Conservation (phyloP, 1,284 basidiomycete genomes). For the Marasmius fiardii region DNA sequence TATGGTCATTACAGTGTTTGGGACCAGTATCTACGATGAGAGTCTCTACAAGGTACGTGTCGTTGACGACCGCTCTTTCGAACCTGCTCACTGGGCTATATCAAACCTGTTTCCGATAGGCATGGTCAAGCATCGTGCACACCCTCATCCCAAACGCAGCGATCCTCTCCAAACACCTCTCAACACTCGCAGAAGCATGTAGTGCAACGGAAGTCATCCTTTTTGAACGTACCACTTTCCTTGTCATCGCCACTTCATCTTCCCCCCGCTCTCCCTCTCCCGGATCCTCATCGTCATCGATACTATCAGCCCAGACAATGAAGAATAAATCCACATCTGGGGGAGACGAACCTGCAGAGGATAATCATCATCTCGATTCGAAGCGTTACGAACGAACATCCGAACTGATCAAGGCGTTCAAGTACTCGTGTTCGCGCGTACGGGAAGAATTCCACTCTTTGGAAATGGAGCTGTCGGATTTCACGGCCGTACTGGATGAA, state of each 20-base stretch:
- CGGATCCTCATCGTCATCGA: slow-evolving; percentile 25
- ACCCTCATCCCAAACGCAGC: slow-evolving; percentile 93
- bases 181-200: slow-evolving; percentile 81
- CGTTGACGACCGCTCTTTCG: neutral
- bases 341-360: slow-evolving; percentile 12
- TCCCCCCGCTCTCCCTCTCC: slow-evolving; percentile 23
- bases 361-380: slow-evolving; percentile 55
- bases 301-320: slow-evolving; percentile 19
- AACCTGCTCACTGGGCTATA: neutral
- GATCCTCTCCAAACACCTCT: slow-evolving; percentile 84
- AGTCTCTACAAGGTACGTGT: slow-evolving; percentile 85
- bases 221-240: slow-evolving; percentile 96
- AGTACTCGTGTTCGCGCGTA: slow-evolving; percentile 82
- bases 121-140: slow-evolving; percentile 97
- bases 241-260: slow-evolving; percentile 85
- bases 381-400: slow-evolving; percentile 95
- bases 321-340: slow-evolving; percentile 17
- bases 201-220: slow-evolving; percentile 92
- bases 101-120: slow-evolving; percentile 45
- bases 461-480: slow-evolving; percentile 80
- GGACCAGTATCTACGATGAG: slow-evolving; percentile 99
- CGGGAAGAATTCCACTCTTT: slow-evolving; percentile 80
- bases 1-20: slow-evolving; percentile 66
- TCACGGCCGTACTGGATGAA: slow-evolving; percentile 91
- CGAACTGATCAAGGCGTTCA: slow-evolving; percentile 94